Percentiles rank a stretch among this genome's conserved stretches.
Conservation (phyloP, 75 land plant species). For the Cunninghamia lanceolata region DNA sequence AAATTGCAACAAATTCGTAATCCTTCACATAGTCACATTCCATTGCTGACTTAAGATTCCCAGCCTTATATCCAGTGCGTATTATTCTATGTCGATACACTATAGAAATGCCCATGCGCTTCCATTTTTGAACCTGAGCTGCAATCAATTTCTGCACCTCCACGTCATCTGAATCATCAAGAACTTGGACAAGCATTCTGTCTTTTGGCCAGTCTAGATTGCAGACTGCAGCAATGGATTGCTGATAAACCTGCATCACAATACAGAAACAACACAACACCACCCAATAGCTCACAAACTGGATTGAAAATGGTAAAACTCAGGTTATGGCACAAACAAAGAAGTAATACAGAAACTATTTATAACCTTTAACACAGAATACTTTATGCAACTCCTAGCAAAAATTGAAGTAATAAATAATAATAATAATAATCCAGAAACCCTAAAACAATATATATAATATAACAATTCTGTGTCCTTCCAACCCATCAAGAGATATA, state of each 20-base stretch:
- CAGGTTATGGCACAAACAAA: background rate
- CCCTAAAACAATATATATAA: background rate
- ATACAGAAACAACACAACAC: background rate
- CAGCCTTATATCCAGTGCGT: slow-evolving; percentile 62
- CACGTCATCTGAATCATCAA: slow-evolving; percentile 57
- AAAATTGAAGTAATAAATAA: background rate
- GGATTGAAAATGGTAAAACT: background rate
- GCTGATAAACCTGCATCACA: slow-evolving; percentile 50
- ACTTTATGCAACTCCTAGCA: background rate
- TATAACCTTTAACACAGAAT: background rate
- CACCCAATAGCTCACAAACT: background rate
- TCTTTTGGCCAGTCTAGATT: slow-evolving; percentile 53
- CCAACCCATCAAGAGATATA: background rate
- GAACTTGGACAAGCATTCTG: slow-evolving; percentile 50
- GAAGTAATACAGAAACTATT: background rate
- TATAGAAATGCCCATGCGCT: slow-evolving; percentile 41
- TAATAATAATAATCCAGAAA: background rate
- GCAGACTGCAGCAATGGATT: slow-evolving; percentile 54
- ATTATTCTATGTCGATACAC: slow-evolving; percentile 44
- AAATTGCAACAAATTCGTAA: slow-evolving; percentile 61
- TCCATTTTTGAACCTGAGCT: slow-evolving; percentile 58
- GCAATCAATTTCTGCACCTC: slow-evolving; percentile 41
- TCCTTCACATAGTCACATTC: slow-evolving; percentile 61
- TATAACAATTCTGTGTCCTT: background rate
- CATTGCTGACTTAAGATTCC: slow-evolving; percentile 59